Evolutionary conservation across 2,329 filamentous ascomycete genomes (phyloP), one percentile per base, ranked within the genome.

Genomic region (Xylariales sp.): DNA sequence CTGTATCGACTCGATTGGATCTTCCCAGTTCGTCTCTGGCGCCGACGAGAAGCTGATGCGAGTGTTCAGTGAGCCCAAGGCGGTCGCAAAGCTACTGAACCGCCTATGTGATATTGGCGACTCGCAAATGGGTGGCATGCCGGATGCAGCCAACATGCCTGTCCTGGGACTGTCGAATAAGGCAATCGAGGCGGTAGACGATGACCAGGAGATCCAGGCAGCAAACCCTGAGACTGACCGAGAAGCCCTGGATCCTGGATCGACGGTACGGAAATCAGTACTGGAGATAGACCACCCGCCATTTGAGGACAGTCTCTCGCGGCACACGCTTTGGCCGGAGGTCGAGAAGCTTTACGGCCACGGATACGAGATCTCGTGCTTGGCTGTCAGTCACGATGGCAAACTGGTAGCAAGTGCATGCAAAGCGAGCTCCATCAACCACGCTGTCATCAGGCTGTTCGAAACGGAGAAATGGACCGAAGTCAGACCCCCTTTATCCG

Each of bases 11-110:
- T 77, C 82, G 1, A 71, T 96, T 4, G 82, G 80, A 6, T 64
- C 76, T 6, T 74, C 79, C 6, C 84, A 84, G 51, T 98, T 98
- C 58, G 84, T 97, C 16, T 95, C 90, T 3, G 93, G 93, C 5
- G 93, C 93, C 3, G 93, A 98, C 51, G 93, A 98, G 69, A 98
- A 98, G 65, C 78, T 98, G n/a, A 78, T 98, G 61, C 84, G 93
- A 18, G 91, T 98, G 2, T 98, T 98, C 63, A 83, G 86, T 56
- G 83, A 95, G 64, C 93, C 93, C 5, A 86, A 81, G 58, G 84
- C 85, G 4, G 86, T 95, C 8, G 89, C 89, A 0, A 71, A 76
- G 14, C 74, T 97, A 51, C 74, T 96, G 3, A 65, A 74, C 44
- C 76, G 70, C 7, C 73, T 95, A 3, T 84, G 82, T 48, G 80